Base-by-base conservation (phyloP, 169 alveolate genomes). In the Plasmodium billcollinsi region DNA sequence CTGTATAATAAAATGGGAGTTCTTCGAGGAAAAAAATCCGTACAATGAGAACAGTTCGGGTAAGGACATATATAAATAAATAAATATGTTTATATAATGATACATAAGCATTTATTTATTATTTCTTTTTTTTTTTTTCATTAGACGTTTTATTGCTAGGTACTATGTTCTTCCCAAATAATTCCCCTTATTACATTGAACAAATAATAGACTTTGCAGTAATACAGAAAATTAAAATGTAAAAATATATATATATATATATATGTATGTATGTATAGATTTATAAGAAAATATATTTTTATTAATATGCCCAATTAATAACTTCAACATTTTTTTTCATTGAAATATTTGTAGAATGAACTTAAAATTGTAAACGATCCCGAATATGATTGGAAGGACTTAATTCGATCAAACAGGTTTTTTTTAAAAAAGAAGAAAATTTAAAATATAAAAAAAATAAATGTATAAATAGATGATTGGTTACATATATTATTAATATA, bases 331-430 rank as follows among this genome's bases (percentile, higher is more conserved):
- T 52, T 52, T 52, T 52, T 14, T 52, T 52, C n/a, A 52, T 12
- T 52, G n/a, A 9, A 58, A 54, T 59, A 26, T 20, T 20, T 69
- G 14, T 39, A 88, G 93, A 85, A 88, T 45, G 93, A 88, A 62
- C 89, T 88, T 58, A 71, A 72, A 26, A 78, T 88, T 45, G 93
- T 88, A 14, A 78, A 74, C 24, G 93, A 88, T 54, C 93, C 93
- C 5, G 93, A 88, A 45, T 88, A 88, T 74, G 93, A 88, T 65
- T 88, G 93, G 93, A 88, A 88, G 58, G 93, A 88, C 43, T 72
- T 88, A 33, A 88, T 88, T 47, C 59, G 93, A 88, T 88, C 93
- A 58, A 73, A 61, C 71, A 88, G 93, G 93, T 88, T 73, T 21
- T 74, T 1, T 33, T 15, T 15, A 7, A 29, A 71, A 24, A 18